Base-by-base conservation (phyloP, 176 grass and related monocot species). In the Oryza meyeriana region DNA sequence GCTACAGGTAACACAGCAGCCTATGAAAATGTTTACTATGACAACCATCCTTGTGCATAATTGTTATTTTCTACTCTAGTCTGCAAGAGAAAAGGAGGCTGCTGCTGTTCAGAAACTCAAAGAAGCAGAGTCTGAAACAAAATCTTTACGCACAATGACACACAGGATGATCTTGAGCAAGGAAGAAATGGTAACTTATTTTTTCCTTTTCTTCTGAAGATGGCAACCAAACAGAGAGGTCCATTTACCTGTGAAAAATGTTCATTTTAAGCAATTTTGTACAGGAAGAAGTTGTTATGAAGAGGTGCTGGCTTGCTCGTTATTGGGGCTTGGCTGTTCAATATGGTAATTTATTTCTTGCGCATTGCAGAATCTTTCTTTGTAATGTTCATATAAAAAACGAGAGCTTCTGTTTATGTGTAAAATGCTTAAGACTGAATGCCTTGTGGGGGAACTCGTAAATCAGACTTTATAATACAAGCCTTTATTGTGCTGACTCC, bases 231-330 rank as follows among this genome's bases (percentile, higher is more conserved):
- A 67, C 10, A 80, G 25, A 59, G 20, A 52, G 59, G 34, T 81
- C 76, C 11, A 47, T 78, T 61, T 47, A 41, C 45, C 35, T 79
- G 14, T 50, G 20, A 31, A n/a, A n/a, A n/a, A 78, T 44, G 12
- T 8, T 80, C 66, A 88, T 67, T 81, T 68, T 13, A 76, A 81
- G 64, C 35, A 24, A 50, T 64, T 25, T 52, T 81, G 79, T 77
- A 50, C 74, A 95, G 90, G 91, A 98, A 85, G 96, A 95, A 76
- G 90, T 94, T 84, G 91, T 90, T 57, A 82, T 98, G 64, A 95
- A 98, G 83, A 93, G 96, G 70, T 98, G 93, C 87, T 98, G 96
- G 96, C 93, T 98, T 80, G 90, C 96, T 73, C 88, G 93, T 52
- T 98, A 93, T 61, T 98, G 93, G 96, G 92, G 90, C 38, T 74